Base-by-base conservation (phyloP, 2,329 filamentous ascomycete species). In the Hypoxylon sp. region DNA sequence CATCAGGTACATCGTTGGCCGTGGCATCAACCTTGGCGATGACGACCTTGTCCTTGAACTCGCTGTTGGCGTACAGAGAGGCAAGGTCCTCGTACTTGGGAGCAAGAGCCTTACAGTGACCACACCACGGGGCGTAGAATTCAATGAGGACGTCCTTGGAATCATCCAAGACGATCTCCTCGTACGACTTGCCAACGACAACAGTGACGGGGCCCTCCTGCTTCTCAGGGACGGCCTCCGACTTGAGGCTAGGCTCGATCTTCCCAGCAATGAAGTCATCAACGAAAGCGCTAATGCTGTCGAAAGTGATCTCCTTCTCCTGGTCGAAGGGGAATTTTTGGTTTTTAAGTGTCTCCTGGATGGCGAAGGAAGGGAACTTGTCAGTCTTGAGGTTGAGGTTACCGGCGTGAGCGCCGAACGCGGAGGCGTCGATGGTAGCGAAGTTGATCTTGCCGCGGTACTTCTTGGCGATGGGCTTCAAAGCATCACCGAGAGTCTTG, bases 121-220 rank as follows among this genome's bases (percentile, higher is more conserved):
- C 96, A 81, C 96, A 99, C 96, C 96, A 99, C 72, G 96, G 96
- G 67, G 96, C 96, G 85, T 99, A 99, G 86, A 97, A 98, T 87
- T 99, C 96, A 72, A 99, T 84, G 74, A 99, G 89, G 66, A 99
- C 96, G 82, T 99, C 96, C 91, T 98, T 98, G 80, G 91, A 87
- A 82, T 97, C 92, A 80, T 99, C 92, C 62, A 98, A 88, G 78
- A 99, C 94, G 74, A 98, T 84, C 6, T 97, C 88, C 72, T 97
- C 87, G 88, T 98, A 99, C 85, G 88, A 95, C 85, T 97, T 92
- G 81, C 95, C 96, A 65, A 99, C 96, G 65, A 99, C 88, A 69
- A 97, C 87, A 68, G 90, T 91, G 77, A 98, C 95, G 71, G 94
- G 88, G 63, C 93, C 94, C 72, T 98, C 94, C 83, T 99, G 93